Conservation (phyloP, 192 early-diverging fungal genomes). For the Chytriomyces confervae region DNA sequence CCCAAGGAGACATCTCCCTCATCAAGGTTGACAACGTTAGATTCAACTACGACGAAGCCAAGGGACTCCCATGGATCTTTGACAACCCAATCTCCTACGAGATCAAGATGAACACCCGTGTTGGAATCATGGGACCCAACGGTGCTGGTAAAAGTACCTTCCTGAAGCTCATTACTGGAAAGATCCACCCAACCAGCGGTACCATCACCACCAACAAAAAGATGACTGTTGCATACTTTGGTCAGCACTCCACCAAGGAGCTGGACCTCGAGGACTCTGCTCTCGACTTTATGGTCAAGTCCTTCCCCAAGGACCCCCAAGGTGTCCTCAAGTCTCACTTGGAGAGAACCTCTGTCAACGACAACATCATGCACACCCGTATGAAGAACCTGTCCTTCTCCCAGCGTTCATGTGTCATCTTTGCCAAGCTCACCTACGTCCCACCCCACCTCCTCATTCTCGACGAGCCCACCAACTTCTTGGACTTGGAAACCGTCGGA, state of each 20-base stretch:
- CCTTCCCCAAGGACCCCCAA: conserved; percentile 16
- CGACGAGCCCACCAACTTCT: conserved; percentile 77
- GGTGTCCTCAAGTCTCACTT: conserved; percentile 70
- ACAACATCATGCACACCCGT: conserved; percentile 75
- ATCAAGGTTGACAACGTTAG: conserved; percentile 74
- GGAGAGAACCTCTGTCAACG: conserved; percentile 80
- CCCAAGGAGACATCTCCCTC: conserved; percentile 74
- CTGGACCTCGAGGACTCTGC: conserved; percentile 30
- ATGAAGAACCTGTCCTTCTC: conserved; percentile 77
- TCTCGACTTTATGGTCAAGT: conserved; percentile 26
- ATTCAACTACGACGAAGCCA: conserved; percentile 72
- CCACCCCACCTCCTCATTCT: conserved; percentile 82
- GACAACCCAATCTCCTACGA: conserved; percentile 61
- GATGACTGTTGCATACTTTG: conserved; percentile 83
- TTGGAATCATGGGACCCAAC: conserved; percentile 81
- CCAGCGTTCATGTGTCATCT: conserved; percentile 84
- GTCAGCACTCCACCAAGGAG: conserved; percentile 81
- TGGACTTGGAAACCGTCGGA: conserved; percentile 79
- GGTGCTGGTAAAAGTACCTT: conserved; percentile 76
- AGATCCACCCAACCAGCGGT: conserved; percentile 68
- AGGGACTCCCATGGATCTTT: conserved; percentile 54
- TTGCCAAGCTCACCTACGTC: conserved; percentile 81
- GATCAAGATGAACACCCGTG: conserved; percentile 76
- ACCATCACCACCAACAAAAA: conserved; percentile 77
- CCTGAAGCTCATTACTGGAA: conserved; percentile 80